These are phyloP conservation scores for Heliamphora ciliata DNA, from an alignment of 179 eudicot species.

Conservation along the genomic window DNA sequence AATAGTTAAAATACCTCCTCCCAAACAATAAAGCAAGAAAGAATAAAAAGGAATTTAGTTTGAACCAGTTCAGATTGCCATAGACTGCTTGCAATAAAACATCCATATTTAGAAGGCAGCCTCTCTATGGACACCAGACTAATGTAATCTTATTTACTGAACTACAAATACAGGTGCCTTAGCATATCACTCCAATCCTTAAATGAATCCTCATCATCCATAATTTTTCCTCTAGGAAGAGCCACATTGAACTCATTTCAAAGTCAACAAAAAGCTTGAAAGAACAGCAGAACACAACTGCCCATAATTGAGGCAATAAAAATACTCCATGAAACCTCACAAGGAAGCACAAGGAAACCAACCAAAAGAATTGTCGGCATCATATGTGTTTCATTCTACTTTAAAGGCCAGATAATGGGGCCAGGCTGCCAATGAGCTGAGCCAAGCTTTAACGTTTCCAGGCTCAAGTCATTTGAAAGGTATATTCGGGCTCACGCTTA, in stretches of 20 bases:
- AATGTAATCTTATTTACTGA: neutral
- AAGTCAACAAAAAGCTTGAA: neutral
- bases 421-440: too few relatives aligned
- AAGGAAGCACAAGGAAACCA: neutral
- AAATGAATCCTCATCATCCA: neutral
- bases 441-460: too few relatives aligned
- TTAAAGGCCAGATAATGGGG: neutral
- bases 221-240: neutral
- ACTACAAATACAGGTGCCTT: neutral
- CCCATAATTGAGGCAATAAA: neutral
- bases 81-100: neutral
- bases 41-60: neutral
- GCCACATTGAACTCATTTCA: neutral
- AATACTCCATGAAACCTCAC: neutral
- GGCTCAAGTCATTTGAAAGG: too few relatives aligned
- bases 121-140: neutral
- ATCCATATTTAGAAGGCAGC: neutral
- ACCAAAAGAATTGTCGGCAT: neutral
- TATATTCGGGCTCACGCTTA: too few relatives aligned
- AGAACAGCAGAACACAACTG: too few relatives aligned
- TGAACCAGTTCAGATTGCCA: neutral
- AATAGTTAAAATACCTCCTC: constrained; percentile 1
- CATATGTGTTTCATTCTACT: neutral
- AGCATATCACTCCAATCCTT: neutral
- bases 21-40: neutral